Base-by-base conservation (phyloP, 371 early-diverging fungal species). In the Mortierella sp. region DNA sequence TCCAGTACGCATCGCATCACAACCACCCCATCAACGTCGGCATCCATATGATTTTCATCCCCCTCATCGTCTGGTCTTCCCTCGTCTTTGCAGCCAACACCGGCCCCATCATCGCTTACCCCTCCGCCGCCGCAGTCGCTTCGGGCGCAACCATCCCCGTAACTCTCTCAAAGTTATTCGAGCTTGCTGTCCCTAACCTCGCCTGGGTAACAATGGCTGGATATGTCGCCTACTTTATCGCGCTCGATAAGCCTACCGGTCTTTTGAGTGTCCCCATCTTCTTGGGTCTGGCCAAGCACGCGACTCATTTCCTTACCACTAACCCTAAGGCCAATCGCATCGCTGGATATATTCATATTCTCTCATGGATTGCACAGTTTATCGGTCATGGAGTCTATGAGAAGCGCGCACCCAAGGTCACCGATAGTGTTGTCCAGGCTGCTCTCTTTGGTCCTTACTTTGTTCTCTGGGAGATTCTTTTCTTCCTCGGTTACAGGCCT, bases 361-460 rank as follows among this genome's bases (percentile, higher is more conserved):
- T 86, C 68, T 88, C 94, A n/a, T 99, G 99, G 99, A 89, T 96
- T 34, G 88, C 92, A 24, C 99, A 98, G 89, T 96, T 99, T 85
- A 80, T 94, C 73, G 97, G 97, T 45, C 99, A 99, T 78, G 95
- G 95, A 63, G 88, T 96, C 28, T 93, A 90, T 47, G 99, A 99
- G 83, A 95, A 94, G 80, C 93, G 98, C 80, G 94, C 95, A 0
- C 99, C 99, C 6, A 97, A 97, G 45, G 84, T 99, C 52, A 74
- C 96, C 50, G 97, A 98, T 77, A 97, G 96, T 80, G 78, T 97
- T 44, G 80, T 94, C 14, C 98, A 97, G 92, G 98, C 99, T 4
- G 72, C 98, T 34, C 94, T 97, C 38, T 94, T 97, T 74, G 99
- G 98, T 11, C 98, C 97, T n/a, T 96, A 98, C 88, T 99, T 99